phyloP scores from a whole-genome alignment of 192 early-diverging fungal genomes.

The Podila horticola region DNA sequence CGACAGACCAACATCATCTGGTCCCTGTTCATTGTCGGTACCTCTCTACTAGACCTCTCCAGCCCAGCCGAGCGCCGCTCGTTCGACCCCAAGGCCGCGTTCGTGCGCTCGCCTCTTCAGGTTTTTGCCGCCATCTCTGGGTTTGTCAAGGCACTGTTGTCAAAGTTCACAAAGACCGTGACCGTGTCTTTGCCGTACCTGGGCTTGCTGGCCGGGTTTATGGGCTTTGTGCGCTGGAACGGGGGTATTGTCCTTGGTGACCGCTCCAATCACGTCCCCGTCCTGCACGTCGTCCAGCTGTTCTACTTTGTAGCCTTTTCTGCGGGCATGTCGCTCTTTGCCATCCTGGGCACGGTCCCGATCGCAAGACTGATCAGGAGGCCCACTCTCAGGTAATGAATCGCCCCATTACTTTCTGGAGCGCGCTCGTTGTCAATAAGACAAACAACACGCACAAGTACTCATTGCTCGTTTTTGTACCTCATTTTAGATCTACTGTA shows the following conservation, averaged over 20 bases:
- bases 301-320: conserved; percentile 84
- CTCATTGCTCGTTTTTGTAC: no score
- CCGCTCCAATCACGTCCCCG: conserved; percentile 82
- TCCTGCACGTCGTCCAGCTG: conserved; percentile 84
- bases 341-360: conserved; percentile 50
- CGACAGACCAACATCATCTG: conserved; percentile 96
- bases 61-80: conserved; percentile 20
- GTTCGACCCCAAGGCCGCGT: conserved; percentile 40
- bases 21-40: conserved; percentile 76
- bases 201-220: conserved; percentile 62
- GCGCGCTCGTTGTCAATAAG: no score
- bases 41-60: conserved; percentile 45
- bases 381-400: conserved; percentile 9
- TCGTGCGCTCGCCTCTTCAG: conserved; percentile 13
- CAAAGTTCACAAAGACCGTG: conserved; percentile 18
- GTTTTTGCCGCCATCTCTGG: conserved; percentile 18
- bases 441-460: no score
- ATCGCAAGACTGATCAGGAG: conserved; percentile 32
- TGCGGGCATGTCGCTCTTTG: conserved; percentile 58
- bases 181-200: conserved; percentile 62
- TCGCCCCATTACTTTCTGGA: no score
- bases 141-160: conserved; percentile 23
- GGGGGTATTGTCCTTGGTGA: conserved; percentile 93
- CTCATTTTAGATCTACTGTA: background rate
- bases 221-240: conserved; percentile 79